Evolutionary conservation across 2,329 filamentous ascomycete genomes (phyloP), one percentile per base, ranked within the genome.

Genomic region (Ascochyta rabiei): DNA sequence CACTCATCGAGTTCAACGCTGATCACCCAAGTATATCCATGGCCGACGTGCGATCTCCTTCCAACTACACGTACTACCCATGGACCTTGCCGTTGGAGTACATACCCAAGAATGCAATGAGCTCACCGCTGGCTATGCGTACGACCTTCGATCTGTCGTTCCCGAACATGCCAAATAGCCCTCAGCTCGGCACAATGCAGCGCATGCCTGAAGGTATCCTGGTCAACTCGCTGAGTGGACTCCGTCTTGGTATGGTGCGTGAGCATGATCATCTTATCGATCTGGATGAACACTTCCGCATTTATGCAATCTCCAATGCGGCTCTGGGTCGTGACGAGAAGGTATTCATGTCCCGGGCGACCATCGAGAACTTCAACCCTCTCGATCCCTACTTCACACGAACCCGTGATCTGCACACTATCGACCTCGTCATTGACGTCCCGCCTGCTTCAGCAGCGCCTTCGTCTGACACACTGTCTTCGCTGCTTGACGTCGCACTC

Each of bases 281-380:
- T 0, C 30, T 73, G 30, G 71, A 75, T 33, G 74, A 77, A 30
- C 75, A 79, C 13, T 92, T 89, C 81, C 83, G 88, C 51, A 87
- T 98, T 37, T 90, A 89, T 53, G 89, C 89, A 39, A 87, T 96
- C 58, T 92, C 91, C 37, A 90, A 89, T 62, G 84, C 93, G 35
- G 84, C 89, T 1, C 80, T 99, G 3, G 93, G 93, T 4, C 88
- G 89, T 42, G 91, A 98, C 69, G 93, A 98, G 75, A 90, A 88
- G 60, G 86, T 97, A 18, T 90, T 90, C 70, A 84, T 98, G 60
- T 83, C 89, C 41, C 86, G 89, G 21, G 86, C 91, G 53, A 84
- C 93, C 0, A 67, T 82, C 35, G 71, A 76, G 23, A 86, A 91
- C 24, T 86, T 89, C 53, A 88, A 90, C 61, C 84, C 92, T 31